Evolutionary conservation across 768 basidiomycete genomes (phyloP).

Genomic region (Lentinula sp.): DNA sequence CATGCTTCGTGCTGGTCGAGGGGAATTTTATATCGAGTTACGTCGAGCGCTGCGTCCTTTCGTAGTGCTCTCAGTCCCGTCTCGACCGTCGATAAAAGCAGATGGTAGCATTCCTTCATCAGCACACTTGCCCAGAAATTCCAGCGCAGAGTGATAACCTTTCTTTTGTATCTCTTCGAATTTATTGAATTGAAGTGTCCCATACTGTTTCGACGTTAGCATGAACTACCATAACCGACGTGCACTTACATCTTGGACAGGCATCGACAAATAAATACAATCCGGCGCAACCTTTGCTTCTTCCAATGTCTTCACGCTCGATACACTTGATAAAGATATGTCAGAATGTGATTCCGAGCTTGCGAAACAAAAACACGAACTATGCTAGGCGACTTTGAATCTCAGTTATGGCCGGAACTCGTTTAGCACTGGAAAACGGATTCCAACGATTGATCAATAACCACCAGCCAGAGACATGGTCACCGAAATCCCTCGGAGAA

Average conservation of each 20-base stretch:
- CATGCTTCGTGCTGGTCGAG: neutral
- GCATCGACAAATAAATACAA: constrained; percentile 91
- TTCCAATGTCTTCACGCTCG: constrained; percentile 90
- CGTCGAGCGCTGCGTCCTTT: constrained; percentile 75
- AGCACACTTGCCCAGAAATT: constrained; percentile 71
- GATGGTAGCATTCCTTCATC: constrained; percentile 81
- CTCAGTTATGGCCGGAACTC: constrained; percentile 85
- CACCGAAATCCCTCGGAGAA: constrained; percentile 90
- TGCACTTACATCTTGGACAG: constrained; percentile 75
- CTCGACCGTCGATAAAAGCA: constrained; percentile 57
- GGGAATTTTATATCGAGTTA: constrained; percentile 49
- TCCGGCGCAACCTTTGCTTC: constrained; percentile 89
- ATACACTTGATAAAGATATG: constrained; percentile 53
- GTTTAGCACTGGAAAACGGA: constrained; percentile 73
- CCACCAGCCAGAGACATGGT: constrained; percentile 96
- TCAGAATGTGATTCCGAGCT: constrained; percentile 7
- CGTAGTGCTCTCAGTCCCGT: constrained; percentile 40
- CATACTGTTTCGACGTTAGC: constrained; percentile 47
- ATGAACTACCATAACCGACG: neutral
- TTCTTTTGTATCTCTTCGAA: constrained; percentile 84
- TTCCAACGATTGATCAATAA: constrained; percentile 90
- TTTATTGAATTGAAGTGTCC: constrained; percentile 85
- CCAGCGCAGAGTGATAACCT: constrained; percentile 70
- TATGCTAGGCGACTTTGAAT: constrained; percentile 94
- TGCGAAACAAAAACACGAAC: constrained; percentile 31